Conservation (phyloP, 2,329 filamentous ascomycete species). For the Cladosporium cucumerinum region DNA sequence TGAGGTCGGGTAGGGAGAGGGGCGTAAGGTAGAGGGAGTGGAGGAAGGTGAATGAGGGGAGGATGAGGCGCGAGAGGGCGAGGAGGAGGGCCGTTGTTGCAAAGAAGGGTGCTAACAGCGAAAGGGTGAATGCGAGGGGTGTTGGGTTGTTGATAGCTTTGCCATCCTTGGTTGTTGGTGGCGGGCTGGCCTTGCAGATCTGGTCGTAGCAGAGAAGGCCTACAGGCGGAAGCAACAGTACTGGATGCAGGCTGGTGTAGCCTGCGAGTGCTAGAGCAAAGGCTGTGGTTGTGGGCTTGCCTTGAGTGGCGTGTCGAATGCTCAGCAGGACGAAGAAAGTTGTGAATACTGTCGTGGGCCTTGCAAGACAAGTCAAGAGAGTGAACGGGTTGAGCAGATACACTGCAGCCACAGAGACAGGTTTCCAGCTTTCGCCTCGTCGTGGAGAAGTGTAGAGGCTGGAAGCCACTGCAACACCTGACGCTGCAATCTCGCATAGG, state of each 20-base stretch:
- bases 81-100: conserved; percentile 62
- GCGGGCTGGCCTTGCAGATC: conserved; percentile 16
- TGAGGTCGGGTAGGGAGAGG: conserved; percentile 83
- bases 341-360: conserved; percentile 84
- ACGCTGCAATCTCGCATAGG: conserved; percentile 74
- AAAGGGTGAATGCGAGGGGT: conserved; percentile 29
- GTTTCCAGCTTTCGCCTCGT: conserved; percentile 69
- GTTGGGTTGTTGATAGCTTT: conserved; percentile 14
- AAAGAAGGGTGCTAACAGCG: conserved; percentile 57
- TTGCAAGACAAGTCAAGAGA: conserved; percentile 82
- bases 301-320: conserved; percentile 73
- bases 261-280: conserved; percentile 81
- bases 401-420: conserved; percentile 71
- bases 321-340: conserved; percentile 84
- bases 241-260: conserved; percentile 88
- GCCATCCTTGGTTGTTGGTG: neutral
- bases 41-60: conserved; percentile 83
- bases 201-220: conserved; percentile 74
- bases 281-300: conserved; percentile 69
- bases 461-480: conserved; percentile 72
- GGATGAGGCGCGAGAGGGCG: conserved; percentile 67
- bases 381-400: conserved; percentile 96
- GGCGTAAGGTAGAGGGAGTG: conserved; percentile 89
- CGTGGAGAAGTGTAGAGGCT: conserved; percentile 75
- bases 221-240: conserved; percentile 79